These are phyloP conservation scores for Theileria orientalis DNA, from an alignment of 169 alveolate genomes.

Conservation along the genomic window DNA sequence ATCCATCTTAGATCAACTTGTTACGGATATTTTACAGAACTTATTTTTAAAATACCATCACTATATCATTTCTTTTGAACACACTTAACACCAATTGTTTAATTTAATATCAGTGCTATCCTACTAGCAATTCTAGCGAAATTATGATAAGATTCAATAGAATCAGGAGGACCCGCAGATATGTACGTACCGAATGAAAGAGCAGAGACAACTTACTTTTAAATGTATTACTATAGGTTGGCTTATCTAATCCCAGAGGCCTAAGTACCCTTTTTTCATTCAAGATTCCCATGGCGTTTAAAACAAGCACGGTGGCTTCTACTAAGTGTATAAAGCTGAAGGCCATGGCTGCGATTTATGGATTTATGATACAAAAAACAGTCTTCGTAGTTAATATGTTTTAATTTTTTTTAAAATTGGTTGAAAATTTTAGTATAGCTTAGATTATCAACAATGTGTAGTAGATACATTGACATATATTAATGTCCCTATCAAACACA, in stretches of 20 bases:
- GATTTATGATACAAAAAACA: background rate
- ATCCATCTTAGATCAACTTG: too few relatives aligned
- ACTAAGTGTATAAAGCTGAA: slow-evolving; percentile 51
- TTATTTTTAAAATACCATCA: too few relatives aligned
- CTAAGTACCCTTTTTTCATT: slow-evolving; percentile 63
- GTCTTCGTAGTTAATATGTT: background rate
- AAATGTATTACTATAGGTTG: slow-evolving; percentile 22
- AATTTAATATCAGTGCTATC: slow-evolving; percentile 16
- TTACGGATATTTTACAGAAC: too few relatives aligned
- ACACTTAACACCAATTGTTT: background rate
- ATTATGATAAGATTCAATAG: slow-evolving; percentile 44
- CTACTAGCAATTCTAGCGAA: slow-evolving; percentile 44
- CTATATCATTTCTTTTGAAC: too few relatives aligned
- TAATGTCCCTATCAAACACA: too few relatives aligned
- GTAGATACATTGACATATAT: background rate
- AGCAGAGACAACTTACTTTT: slow-evolving; percentile 60
- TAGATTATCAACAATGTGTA: background rate
- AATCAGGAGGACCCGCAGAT: slow-evolving; percentile 54
- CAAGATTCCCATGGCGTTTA: slow-evolving; percentile 66
- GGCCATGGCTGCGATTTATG: slow-evolving; percentile 28
- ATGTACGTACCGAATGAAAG: slow-evolving; percentile 62
- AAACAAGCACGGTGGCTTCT: slow-evolving; percentile 58
- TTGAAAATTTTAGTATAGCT: background rate
- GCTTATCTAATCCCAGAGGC: slow-evolving; percentile 66
- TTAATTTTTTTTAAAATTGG: background rate